Percentiles rank a stretch among this genome's conserved stretches.
Conservation (phyloP, 352 stramenopile species). For the Thalassiosira hispida region DNA sequence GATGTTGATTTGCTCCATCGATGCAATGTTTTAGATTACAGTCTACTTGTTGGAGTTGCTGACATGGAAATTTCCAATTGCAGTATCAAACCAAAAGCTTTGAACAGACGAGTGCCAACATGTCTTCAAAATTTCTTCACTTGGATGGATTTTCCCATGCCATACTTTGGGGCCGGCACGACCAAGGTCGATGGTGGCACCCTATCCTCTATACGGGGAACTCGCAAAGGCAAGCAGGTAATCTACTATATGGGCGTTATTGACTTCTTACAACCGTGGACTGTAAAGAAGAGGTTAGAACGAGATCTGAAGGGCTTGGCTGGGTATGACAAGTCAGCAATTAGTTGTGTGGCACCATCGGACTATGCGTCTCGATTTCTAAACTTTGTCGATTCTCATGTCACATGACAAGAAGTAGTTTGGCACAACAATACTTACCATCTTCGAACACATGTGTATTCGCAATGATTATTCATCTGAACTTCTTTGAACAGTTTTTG, state of each 20-base stretch:
- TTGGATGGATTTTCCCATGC: conserved; percentile 53
- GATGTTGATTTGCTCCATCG: conserved; percentile 74
- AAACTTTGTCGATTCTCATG: conserved; percentile 70
- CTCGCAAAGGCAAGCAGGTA: conserved; percentile 51
- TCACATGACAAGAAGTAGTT: conserved; percentile 64
- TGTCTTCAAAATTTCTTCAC: conserved; percentile 32
- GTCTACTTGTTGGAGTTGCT: conserved; percentile 74
- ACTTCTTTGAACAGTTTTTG: too few relatives aligned
- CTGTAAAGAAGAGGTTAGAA: conserved; percentile 68
- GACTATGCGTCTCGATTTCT: conserved; percentile 77
- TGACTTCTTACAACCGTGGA: conserved; percentile 84
- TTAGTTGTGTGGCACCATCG: conserved; percentile 76
- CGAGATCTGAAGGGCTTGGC: conserved; percentile 69
- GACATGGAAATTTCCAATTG: conserved; percentile 46
- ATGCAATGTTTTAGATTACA: conserved; percentile 83
- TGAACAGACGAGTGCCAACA: not conserved
- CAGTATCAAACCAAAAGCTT: not conserved
- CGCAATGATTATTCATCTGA: too few relatives aligned
- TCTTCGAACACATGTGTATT: too few relatives aligned
- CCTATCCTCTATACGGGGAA: conserved; percentile 65
- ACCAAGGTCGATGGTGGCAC: conserved; percentile 70
- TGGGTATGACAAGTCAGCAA: conserved; percentile 67
- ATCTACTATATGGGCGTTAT: conserved; percentile 83
- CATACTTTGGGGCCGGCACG: conserved; percentile 68
- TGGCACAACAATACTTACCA: too few relatives aligned